Conservation (phyloP, 345 rosid species). For the Corchorus capsularis region DNA sequence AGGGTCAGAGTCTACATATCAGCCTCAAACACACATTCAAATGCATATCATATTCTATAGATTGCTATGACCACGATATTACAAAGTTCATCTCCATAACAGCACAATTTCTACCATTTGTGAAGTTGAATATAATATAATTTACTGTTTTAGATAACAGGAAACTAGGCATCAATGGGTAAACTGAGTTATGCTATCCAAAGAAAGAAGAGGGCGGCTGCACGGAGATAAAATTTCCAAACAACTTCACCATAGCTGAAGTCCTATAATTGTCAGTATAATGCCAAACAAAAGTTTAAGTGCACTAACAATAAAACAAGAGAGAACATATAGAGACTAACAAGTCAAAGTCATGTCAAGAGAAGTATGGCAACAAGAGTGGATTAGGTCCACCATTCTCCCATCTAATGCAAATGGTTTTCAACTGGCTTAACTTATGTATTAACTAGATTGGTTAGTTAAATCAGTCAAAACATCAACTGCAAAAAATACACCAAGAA, state of each 20-base stretch:
- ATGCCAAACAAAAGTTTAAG: neutral
- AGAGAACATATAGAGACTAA: neutral
- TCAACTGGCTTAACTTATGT: neutral
- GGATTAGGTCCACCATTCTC: neutral
- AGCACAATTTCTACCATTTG: neutral
- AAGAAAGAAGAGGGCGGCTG: neutral
- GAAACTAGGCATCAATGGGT: neutral
- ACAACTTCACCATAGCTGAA: neutral
- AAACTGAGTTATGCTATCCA: neutral
- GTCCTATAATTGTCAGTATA: neutral
- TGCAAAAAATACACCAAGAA: neutral
- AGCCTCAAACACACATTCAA: neutral
- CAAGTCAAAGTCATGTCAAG: neutral
- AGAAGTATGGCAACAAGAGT: neutral
- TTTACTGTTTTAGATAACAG: neutral
- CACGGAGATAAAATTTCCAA: neutral
- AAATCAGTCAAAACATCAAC: neutral
- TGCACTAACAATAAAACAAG: neutral
- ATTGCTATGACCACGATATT: neutral
- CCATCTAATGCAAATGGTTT: neutral
- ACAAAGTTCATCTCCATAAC: neutral
- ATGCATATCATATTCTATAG: conserved; percentile 14
- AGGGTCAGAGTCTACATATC: conserved; percentile 21
- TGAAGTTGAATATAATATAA: neutral
- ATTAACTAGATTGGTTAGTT: neutral